Percentiles rank a stretch among this genome's conserved stretches.
Conservation (phyloP, 305 asterid species). For the Solanum hybrid region DNA sequence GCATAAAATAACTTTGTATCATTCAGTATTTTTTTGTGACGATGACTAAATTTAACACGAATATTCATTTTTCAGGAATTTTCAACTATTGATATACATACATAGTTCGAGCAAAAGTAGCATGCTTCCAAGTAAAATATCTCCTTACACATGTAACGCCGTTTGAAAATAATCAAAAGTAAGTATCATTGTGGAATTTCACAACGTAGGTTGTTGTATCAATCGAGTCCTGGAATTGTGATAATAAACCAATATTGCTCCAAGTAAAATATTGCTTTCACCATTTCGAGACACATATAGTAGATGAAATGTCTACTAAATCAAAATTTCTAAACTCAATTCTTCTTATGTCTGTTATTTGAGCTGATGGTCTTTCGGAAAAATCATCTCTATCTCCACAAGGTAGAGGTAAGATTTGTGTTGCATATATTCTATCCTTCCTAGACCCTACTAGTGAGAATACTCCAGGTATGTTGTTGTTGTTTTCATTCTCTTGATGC, state of each 20-base stretch:
- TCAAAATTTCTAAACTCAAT: background rate
- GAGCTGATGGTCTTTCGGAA: background rate
- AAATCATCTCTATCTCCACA: background rate
- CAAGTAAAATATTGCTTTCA: background rate
- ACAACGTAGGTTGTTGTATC: background rate
- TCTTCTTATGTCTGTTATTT: background rate
- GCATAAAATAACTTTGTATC: background rate
- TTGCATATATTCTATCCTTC: fast-evolving
- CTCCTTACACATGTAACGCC: background rate
- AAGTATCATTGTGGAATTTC: too few relatives aligned
- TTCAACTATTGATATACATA: background rate
- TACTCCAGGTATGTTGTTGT: too few relatives aligned
- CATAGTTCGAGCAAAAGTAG: background rate
- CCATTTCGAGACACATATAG: background rate
- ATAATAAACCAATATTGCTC: background rate
- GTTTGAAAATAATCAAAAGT: background rate
- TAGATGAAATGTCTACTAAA: background rate
- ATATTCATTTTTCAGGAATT: background rate
- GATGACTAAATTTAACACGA: too few relatives aligned
- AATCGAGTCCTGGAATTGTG: fast-evolving
- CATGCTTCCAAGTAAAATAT: background rate
- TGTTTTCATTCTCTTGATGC: background rate
- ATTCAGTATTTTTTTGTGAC: too few relatives aligned
- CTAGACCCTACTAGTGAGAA: fast-evolving
- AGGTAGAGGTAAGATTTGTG: background rate